A percentile compares a stretch with the other conserved stretches of the same genome.
Conservation (phyloP, 495 filamentous ascomycete genomes). For the Trichoderma orchidacearum region DNA sequence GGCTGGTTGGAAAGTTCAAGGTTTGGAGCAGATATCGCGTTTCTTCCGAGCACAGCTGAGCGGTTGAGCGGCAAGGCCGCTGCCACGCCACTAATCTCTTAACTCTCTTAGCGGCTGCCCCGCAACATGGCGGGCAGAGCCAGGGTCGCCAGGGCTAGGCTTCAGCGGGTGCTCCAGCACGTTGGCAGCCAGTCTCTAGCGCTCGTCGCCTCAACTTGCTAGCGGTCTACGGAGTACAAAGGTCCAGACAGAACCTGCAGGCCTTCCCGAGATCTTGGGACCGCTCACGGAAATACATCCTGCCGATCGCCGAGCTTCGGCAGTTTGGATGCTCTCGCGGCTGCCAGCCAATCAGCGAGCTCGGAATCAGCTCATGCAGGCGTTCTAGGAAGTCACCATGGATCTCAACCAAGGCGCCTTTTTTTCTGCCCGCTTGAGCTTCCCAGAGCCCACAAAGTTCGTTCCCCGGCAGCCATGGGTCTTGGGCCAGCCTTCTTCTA, state of each 20-base stretch:
- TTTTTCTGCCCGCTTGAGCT: background rate
- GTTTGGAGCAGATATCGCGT: no score
- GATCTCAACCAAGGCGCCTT: background rate
- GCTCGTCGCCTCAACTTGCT: no score
- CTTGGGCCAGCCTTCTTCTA: background rate
- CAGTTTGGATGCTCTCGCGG: background rate
- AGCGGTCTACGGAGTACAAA: no score
- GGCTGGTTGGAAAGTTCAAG: no score
- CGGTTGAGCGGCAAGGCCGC: no score
- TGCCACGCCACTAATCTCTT: no score
- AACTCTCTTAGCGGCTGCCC: no score
- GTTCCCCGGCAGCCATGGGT: background rate
- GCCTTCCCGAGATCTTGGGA: background rate
- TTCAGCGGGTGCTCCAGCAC: background rate
- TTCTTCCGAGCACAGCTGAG: no score
- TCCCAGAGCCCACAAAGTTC: no score
- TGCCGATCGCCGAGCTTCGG: background rate
- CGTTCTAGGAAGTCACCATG: background rate
- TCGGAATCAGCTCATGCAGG: no score
- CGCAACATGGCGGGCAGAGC: no score
- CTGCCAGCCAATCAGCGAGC: background rate
- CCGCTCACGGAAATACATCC: background rate
- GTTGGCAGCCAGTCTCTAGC: background rate
- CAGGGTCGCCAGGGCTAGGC: no score
- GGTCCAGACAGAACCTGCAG: background rate